Conservation (phyloP, 805 yeast species). For the Saccharomycopsis guyanensis region DNA sequence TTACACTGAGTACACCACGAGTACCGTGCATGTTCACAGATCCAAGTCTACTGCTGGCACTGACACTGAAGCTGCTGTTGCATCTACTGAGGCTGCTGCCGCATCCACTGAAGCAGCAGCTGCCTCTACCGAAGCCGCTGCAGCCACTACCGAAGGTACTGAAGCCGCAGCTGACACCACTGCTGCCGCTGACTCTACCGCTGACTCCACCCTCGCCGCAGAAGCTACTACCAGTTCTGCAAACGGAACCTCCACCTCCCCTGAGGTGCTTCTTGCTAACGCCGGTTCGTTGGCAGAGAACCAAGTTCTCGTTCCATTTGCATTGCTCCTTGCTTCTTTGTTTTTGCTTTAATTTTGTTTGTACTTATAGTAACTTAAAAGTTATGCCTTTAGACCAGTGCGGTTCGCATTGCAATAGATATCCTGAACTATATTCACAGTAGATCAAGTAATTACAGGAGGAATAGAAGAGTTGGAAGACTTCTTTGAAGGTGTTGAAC, state of each 20-base stretch:
- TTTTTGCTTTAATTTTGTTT: slow-evolving; percentile 1
- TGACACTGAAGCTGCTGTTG: slow-evolving; percentile 12
- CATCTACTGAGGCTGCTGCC: slow-evolving; percentile 5
- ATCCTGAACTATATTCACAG: too few species aligned
- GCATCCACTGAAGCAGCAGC: not conserved
- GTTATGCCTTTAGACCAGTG: slow-evolving; percentile 27
- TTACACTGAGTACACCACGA: slow-evolving; percentile 18
- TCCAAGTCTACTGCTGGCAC: not conserved
- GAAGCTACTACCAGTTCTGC: slow-evolving; percentile 1
- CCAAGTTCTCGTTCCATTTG: not conserved
- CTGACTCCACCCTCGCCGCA: not conserved
- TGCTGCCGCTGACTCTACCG: slow-evolving; percentile 7
- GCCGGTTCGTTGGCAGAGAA: not conserved
- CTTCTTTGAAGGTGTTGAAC: too few species aligned
- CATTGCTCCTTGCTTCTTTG: not conserved
- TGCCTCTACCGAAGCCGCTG: slow-evolving; percentile 28
- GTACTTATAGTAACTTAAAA: slow-evolving; percentile 30
- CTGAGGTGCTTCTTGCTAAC: not conserved
- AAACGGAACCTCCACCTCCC: slow-evolving; percentile 2
- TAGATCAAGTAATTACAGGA: too few species aligned
- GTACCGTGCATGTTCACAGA: slow-evolving; percentile 16
- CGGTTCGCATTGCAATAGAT: too few species aligned
- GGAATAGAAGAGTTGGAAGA: too few species aligned
- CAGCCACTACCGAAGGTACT: slow-evolving; percentile 11
- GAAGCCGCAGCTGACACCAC: slow-evolving; percentile 7